Evolutionary conservation across 2,329 filamentous ascomycete species (phyloP), one percentile per base, ranked within the genome.

Genomic region (Clonostachys byssicola): DNA sequence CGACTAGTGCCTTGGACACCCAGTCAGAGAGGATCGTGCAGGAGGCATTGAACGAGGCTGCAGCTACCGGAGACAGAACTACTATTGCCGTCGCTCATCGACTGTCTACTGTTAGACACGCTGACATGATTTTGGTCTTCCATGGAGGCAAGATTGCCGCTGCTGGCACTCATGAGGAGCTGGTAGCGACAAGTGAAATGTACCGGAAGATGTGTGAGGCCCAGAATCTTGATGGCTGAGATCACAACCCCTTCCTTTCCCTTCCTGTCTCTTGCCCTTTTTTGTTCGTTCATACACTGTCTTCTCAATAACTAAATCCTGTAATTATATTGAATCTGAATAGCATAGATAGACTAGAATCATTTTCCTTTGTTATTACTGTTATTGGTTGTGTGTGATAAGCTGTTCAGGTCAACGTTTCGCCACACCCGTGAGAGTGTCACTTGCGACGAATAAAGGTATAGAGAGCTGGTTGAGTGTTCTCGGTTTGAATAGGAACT

Each of bases 31-130:
- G 89, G 42, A 87, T 95, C 9, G 92, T 99, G 2, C 94, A 97
- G 65, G 85, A 80, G 0, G 89, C 89, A 0, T 74, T 94, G 13
- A 88, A 96, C 64, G 83, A 84, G 52, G 91, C 91, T 3, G 63
- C 97, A 96, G 78, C 86, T 52, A 16, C 12, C 12, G 36, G 36
- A 14, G 89, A 85, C 41, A 80, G 91, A 44, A 95, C 91, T 6
- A 97, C 92, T 0, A 94, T 99, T 52, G 92, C 92, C 1, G 92
- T 99, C 1, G 94, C 94, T 4, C 92, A 99, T 67, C 78, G 92
- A 17, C 72, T 97, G 7, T 90, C 85, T 60, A 96, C 94, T 0
- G 96, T 97, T 49, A 90, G 96, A 62, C 92, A 92, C 63, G 92
- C 92, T 1, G 92, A 97, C 61, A 72, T 92, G 43, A 97, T 97